Conservation (phyloP, 257 asterid genomes). For the Ehretia macrophylla region DNA sequence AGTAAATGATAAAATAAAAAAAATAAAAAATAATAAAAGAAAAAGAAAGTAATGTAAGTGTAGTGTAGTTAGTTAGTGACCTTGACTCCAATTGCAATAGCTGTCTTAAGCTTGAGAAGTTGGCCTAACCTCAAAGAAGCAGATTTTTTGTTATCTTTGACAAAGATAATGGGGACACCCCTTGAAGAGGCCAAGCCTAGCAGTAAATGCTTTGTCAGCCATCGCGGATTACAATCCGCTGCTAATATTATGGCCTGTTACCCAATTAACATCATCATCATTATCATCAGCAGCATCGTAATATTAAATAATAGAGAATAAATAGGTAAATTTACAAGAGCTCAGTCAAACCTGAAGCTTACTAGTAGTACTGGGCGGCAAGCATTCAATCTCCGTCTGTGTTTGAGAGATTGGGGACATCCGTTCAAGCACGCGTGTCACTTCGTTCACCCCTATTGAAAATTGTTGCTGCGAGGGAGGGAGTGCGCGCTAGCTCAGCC, state of each 20-base stretch:
- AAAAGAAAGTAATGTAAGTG: background rate
- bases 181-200: constrained; percentile 69
- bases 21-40: background rate
- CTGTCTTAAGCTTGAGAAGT: constrained; percentile 68
- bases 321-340: too few relatives aligned
- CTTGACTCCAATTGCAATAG: constrained; percentile 83
- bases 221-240: constrained; percentile 79
- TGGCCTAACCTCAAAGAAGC: constrained; percentile 82
- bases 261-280: background rate
- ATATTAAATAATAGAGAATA: too few relatives aligned
- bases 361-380: too few relatives aligned
- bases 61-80: constrained; percentile 18
- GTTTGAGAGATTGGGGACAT: constrained; percentile 35
- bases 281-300: background rate
- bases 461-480: constrained; percentile 59
- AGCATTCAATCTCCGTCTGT: too few relatives aligned
- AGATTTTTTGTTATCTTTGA: constrained; percentile 54
- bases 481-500: background rate
- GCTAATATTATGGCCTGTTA: constrained; percentile 77
- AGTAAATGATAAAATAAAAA: background rate
- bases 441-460: constrained; percentile 82
- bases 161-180: constrained; percentile 56
- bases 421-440: constrained; percentile 78
- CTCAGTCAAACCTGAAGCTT: background rate
- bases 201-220: constrained; percentile 61